Evolutionary conservation across 768 basidiomycete species (phyloP).

Genomic region (Serpula lacrymans): DNA sequence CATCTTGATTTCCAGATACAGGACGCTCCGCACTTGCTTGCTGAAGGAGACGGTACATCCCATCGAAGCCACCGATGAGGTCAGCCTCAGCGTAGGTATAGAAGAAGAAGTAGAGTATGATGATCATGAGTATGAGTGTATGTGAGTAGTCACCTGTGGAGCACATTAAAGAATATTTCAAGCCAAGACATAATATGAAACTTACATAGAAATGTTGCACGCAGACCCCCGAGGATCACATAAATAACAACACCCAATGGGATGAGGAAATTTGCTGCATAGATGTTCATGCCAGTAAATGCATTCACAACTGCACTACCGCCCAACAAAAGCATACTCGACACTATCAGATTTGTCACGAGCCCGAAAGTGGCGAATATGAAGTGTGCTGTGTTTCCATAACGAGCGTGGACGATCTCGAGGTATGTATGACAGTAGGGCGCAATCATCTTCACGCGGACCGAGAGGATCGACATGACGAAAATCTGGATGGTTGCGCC

Average conservation of each 20-base stretch:
- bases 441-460: slow-evolving; percentile 31
- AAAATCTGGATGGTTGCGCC: slow-evolving; percentile 26
- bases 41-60: slow-evolving; percentile 32
- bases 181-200: background rate
- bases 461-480: slow-evolving; percentile 21
- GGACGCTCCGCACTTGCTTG: slow-evolving; percentile 24
- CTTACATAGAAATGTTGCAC: slow-evolving; percentile 30
- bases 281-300: slow-evolving; percentile 37
- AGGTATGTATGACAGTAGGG: slow-evolving; percentile 34
- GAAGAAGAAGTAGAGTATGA: slow-evolving; percentile 33
- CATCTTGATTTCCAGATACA: slow-evolving; percentile 33
- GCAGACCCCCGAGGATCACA: slow-evolving; percentile 31
- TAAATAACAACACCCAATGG: slow-evolving; percentile 39
- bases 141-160: slow-evolving; percentile 26
- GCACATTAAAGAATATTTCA: slow-evolving; percentile 1
- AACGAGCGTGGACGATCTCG: slow-evolving; percentile 31
- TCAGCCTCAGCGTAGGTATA: slow-evolving; percentile 25
- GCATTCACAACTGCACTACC: slow-evolving; percentile 36
- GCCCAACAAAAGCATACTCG: slow-evolving; percentile 34
- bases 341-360: slow-evolving; percentile 28
- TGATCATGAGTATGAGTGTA: slow-evolving; percentile 34
- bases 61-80: slow-evolving; percentile 35
- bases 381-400: slow-evolving; percentile 25
- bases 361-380: slow-evolving; percentile 22
- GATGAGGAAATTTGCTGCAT: slow-evolving; percentile 38